phyloP scores from a whole-genome alignment of 2,329 filamentous ascomycete species.

The Diaporthe eres region DNA sequence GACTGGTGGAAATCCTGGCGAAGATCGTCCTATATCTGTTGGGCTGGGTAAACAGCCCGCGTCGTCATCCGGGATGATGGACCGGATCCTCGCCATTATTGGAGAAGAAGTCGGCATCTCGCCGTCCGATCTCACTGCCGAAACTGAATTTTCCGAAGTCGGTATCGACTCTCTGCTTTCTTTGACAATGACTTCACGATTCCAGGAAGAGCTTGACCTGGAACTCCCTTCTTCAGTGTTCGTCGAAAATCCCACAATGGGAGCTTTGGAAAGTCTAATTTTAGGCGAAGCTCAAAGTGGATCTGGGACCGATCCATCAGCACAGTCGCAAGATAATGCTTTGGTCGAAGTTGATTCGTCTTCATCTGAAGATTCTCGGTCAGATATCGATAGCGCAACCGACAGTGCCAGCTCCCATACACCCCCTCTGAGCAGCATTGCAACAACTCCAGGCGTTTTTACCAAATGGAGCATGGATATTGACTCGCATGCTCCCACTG shows the following conservation, averaged over 20 bases:
- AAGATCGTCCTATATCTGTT: no score
- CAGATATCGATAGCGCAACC: not conserved
- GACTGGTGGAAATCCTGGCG: no score
- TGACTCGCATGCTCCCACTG: not conserved
- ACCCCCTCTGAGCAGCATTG: constrained; percentile 11
- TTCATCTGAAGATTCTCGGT: not conserved
- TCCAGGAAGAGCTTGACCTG: constrained; percentile 30
- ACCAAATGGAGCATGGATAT: not conserved
- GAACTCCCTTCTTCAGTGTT: constrained; percentile 2
- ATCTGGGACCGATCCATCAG: not conserved
- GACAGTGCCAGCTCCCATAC: constrained; percentile 3
- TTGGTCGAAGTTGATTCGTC: not conserved
- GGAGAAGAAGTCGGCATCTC: constrained; percentile 25
- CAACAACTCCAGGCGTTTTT: not conserved
- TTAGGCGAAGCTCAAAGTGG: not conserved
- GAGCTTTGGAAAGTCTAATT: not conserved
- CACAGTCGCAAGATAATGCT: not conserved
- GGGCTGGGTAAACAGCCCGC: not conserved
- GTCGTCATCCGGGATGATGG: not conserved
- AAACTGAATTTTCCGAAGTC: constrained; percentile 12
- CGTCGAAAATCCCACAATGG: constrained; percentile 1
- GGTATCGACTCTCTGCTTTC: constrained; percentile 27
- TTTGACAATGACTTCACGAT: constrained; percentile 6
- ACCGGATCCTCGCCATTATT: constrained; percentile 3
- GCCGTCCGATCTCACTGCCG: not conserved